These are phyloP conservation scores for Dactylis glomerata DNA, from an alignment of 176 grass and related monocot species.

Conservation along the genomic window DNA sequence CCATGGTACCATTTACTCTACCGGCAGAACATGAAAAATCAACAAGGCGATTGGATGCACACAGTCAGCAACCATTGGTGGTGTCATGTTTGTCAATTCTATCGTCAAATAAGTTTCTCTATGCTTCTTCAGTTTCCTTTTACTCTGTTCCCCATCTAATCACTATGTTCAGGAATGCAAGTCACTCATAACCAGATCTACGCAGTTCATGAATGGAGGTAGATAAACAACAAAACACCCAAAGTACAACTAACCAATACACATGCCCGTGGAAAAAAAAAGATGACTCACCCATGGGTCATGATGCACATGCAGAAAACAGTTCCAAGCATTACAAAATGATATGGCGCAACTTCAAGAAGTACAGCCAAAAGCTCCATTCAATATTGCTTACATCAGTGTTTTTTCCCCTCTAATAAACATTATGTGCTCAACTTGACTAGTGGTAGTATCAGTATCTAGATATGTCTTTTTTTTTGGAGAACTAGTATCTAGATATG, in stretches of 20 bases:
- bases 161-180: background rate
- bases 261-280: background rate
- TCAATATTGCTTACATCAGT: background rate
- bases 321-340: background rate
- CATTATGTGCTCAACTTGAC: background rate
- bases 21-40: background rate
- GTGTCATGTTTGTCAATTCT: background rate
- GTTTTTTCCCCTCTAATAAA: background rate
- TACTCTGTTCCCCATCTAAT: background rate
- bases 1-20: no score
- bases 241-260: background rate
- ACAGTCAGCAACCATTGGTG: background rate
- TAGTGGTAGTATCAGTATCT: background rate
- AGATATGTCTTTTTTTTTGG: no score
- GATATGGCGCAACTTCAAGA: background rate
- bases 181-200: background rate
- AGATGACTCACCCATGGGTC: background rate
- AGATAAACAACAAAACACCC: background rate
- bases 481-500: background rate
- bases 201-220: background rate
- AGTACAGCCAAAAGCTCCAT: background rate
- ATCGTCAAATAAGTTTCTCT: background rate
- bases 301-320: background rate
- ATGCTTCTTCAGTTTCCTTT: background rate
- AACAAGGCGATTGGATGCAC: background rate